These are phyloP conservation scores for Sugiyamaella neomexicana DNA, from an alignment of 1,139 yeast genomes.

Conservation along the genomic window DNA sequence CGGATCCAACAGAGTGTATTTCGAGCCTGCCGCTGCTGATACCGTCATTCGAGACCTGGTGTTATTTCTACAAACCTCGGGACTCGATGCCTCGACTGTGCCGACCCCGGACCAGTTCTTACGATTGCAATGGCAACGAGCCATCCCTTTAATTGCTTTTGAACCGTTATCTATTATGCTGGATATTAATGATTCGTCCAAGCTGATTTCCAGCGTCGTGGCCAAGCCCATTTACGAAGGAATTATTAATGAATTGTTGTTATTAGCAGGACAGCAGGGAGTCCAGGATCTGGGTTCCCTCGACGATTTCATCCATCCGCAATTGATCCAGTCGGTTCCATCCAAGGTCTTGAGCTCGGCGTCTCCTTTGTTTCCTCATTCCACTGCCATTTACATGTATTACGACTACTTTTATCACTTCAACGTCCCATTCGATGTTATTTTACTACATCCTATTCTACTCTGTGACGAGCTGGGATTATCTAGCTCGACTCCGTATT, in stretches of 20 bases:
- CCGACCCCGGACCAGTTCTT: conserved; percentile 47
- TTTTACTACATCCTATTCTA: conserved; percentile 79
- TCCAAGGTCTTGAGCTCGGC: conserved; percentile 2
- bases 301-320: conserved; percentile 12
- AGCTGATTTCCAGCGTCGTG: conserved; percentile 62
- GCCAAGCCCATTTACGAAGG: conserved; percentile 87
- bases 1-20: conserved; percentile 1
- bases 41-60: conserved; percentile 16
- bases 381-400: conserved; percentile 47
- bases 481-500: conserved; percentile 68
- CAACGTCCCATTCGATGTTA: conserved; percentile 65
- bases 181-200: conserved; percentile 64
- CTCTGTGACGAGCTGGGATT: conserved; percentile 83
- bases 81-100: conserved; percentile 27
- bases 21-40: conserved; percentile 13
- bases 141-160: conserved; percentile 74
- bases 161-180: conserved; percentile 73
- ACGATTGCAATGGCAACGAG: conserved; percentile 81
- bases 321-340: conserved; percentile 9
- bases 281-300: conserved; percentile 45
- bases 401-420: conserved; percentile 59
- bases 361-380: conserved; percentile 38
- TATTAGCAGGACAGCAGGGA: conserved; percentile 79
- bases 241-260: conserved; percentile 67
- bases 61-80: conserved; percentile 26